Base-by-base conservation (phyloP, 1,284 basidiomycete genomes). In the Schizopora paradoxa region DNA sequence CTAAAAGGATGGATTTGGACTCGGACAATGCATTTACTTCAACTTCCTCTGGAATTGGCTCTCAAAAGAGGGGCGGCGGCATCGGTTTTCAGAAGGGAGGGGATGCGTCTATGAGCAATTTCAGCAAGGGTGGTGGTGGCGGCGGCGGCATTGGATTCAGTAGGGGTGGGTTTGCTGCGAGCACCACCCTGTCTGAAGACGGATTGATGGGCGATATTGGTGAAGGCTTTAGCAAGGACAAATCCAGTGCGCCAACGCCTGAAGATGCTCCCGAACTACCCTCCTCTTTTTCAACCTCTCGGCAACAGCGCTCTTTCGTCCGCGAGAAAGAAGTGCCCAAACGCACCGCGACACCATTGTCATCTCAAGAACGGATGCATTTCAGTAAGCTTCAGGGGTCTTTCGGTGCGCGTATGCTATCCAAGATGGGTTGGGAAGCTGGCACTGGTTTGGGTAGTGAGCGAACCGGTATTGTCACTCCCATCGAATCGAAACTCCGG, bases 371-470 rank as follows among this genome's bases (percentile, higher is more conserved):
- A 55, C 70, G 73, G 44, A 69, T 72, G 11, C 92, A 96, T 58
- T 92, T 97, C 62, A 74, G 68, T 55, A 89, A 86, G 56, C 72
- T 96, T 7, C 71, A 78, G 23, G 75, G 79, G 18, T 73, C 83
- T 0, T 85, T 91, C 53, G 94, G 91, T 56, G 85, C 91, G 7
- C 80, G 82, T 45, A 79, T 97, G 76, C 77, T 98, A n/a, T 77
- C 80, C 32, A 95, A 92, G 67, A 91, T 93, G 82, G 93, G 94
- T 10, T 98, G 94, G 93, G 72, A 84, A 58, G 69, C 83, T 0
- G 86, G 94, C 5, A 77, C 78, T 16, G 94, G 94, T 60, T 72
- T 97, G 13, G 94, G 93, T 56, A 66, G 73, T 0, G 67, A 73
- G 2, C 86, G 86, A 5, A 81, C 86, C 56, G 93, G 93, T 57